Conservation (phyloP, 1,139 yeast species). For the Yamadazyma mexicana region DNA sequence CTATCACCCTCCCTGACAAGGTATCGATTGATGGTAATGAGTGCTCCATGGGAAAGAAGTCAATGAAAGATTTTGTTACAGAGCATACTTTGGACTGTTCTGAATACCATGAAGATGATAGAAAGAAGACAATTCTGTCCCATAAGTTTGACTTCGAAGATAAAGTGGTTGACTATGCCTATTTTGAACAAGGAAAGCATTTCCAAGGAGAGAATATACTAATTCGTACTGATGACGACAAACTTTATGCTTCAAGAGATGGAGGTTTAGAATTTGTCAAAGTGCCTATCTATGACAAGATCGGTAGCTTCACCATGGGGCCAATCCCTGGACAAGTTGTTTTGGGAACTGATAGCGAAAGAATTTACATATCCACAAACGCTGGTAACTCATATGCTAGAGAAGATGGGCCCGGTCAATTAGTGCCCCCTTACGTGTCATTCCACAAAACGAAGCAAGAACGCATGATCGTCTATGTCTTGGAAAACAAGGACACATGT, state of each 20-base stretch:
- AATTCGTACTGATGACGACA: constrained; percentile 51
- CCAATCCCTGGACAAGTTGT: constrained; percentile 64
- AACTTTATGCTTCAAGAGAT: constrained; percentile 67
- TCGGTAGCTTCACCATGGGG: constrained; percentile 60
- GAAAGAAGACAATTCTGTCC: constrained; percentile 21
- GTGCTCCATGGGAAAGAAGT: constrained; percentile 37
- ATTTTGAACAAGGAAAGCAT: constrained; percentile 47
- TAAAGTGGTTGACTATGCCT: constrained; percentile 52
- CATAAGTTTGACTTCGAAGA: constrained; percentile 39
- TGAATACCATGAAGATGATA: constrained; percentile 29
- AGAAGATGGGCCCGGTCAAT: constrained; percentile 50
- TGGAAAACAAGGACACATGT: constrained; percentile 42
- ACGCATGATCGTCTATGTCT: constrained; percentile 63
- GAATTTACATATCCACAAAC: constrained; percentile 60
- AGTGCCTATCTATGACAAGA: constrained; percentile 47
- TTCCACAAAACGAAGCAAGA: constrained; percentile 58
- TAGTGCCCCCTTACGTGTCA: constrained; percentile 39
- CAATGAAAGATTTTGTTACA: constrained; percentile 25
- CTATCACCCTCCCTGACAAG: constrained; percentile 33
- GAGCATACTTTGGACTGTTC: constrained; percentile 31
- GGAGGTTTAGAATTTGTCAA: constrained; percentile 67
- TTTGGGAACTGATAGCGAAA: constrained; percentile 51
- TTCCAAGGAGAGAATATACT: constrained; percentile 70
- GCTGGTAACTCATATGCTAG: constrained; percentile 61
- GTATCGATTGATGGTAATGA: constrained; percentile 50